Evolutionary conservation across 164 flowering plant genomes (phyloP).

Genomic region (Macadamia integrifolia): DNA sequence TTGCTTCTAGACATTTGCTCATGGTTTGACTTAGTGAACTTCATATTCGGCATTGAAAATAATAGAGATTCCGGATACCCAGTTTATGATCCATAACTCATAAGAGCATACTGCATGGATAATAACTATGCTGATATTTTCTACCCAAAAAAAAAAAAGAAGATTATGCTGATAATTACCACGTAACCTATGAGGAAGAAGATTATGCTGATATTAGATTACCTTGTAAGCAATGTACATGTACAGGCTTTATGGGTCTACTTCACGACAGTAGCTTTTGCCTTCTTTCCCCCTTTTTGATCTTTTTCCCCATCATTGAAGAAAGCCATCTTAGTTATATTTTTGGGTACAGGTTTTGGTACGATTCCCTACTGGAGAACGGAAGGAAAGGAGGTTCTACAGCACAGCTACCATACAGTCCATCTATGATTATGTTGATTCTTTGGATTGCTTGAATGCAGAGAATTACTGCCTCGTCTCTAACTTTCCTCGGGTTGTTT

Average conservation of each 20-base stretch:
- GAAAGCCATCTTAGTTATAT: background rate
- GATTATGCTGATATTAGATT: too few species aligned
- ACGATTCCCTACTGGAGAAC: conserved; percentile 84
- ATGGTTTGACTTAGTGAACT: background rate
- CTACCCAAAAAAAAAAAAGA: too few species aligned
- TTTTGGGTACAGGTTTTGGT: conserved; percentile 60
- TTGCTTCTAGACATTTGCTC: background rate
- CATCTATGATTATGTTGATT: conserved; percentile 86
- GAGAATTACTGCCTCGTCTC: conserved; percentile 75
- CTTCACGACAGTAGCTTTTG: background rate
- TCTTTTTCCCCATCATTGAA: background rate
- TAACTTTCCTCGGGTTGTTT: conserved; percentile 81
- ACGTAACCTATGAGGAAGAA: too few species aligned
- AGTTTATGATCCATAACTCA: too few species aligned
- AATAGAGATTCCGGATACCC: too few species aligned
- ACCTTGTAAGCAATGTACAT: background rate
- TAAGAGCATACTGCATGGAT: too few species aligned
- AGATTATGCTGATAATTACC: too few species aligned
- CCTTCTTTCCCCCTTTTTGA: background rate
- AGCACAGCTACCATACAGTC: conserved; percentile 57
- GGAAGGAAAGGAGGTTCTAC: conserved; percentile 83
- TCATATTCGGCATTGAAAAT: too few species aligned
- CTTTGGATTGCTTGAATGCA: conserved; percentile 67
- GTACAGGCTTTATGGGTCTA: background rate
- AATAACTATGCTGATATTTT: too few species aligned